Base-by-base conservation (phyloP, 371 early-diverging fungal genomes). In the Mucor irregularis region DNA sequence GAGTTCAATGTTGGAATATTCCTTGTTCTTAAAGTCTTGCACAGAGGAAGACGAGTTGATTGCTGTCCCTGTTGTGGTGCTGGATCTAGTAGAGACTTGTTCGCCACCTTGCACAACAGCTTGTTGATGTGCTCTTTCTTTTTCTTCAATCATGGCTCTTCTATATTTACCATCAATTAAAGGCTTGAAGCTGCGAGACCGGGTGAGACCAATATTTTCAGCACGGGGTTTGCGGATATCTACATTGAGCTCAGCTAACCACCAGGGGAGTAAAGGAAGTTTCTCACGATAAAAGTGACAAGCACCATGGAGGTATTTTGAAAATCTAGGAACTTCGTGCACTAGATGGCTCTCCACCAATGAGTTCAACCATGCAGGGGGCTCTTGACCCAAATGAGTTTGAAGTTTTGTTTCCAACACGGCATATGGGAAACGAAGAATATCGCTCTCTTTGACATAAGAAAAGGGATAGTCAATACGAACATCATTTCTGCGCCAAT, bases 241-340 rank as follows among this genome's bases (percentile, higher is more conserved):
- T 16, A 83, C 80, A 46, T 86, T 84, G 82, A 97, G 89, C 74
- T 96, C 95, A 6, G 92, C 84, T 37, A 88, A 60, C 99, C 99
- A 98, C 73, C 93, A 95, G 9, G 99, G 99, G 35, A 97, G 76
- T 30, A 92, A 81, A 21, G 87, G 82, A 13, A 97, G 87, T 45
- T 84, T 78, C 44, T 84, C 81, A 53, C 89, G 88, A 44, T 94
- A 84, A 21, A 97, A 80, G 9, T 90, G 86, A n/a, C 95, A 87
- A 21, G 89, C 86, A 62, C 98, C 99, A 73, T 99, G 98, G 44
- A 96, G 82, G 71, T 94, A 99, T 73, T 98, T 99, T 52, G 92
- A 91, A 83, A 98, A 99, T 61, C 94, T 93, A 42, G 97, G 96
- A 16, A 96, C 96, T 38, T 94, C 93, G 69, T 94, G 93, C n/a